Evolutionary conservation across 1,284 basidiomycete genomes (phyloP), one percentile per base, ranked within the genome.

Genomic region (Tilletia walkeri): DNA sequence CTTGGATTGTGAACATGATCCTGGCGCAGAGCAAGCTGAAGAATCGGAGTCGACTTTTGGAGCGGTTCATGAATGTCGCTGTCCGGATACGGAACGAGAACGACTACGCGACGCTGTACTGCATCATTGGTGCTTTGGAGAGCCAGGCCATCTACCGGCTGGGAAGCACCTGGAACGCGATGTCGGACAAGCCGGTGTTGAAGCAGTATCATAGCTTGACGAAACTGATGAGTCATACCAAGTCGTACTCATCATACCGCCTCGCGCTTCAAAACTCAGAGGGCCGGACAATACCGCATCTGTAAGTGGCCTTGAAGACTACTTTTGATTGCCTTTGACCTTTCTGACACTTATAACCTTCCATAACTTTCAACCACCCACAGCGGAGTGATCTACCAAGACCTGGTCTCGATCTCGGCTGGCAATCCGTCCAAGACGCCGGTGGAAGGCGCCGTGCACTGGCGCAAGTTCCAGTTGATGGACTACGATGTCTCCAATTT

Each of bases 1-100:
- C 72, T 65, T 81, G 79, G 79, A 77, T 81, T 2, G 78, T 76
- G 63, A 75, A 77, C 18, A 79, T 81, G 77, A 78, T 81, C 68
- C 71, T 81, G 41, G 75, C 74, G 20, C 78, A 81, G 69, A 67
- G 69, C 36, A 80, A 80, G 70, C 72, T 73, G 7, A 81, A 81
- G 72, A 71, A 73, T 48, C 75, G 79, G 3, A 78, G 77, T 16
- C 49, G 74, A 45, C 77, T 81, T 76, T 54, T 81, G 68, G 79
- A 81, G 38, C 80, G 80, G 70, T 80, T 79, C 53, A 76, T 76
- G 73, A 77, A 76, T 72, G 75, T 80, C 18, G 80, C 78, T 16
- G 71, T 73, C n/a, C 75, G 79, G 38, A 65, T 81, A 38, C 67
- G 80, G 9, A 72, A 75, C 65, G 71, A 71, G 66, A 81, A 81